phyloP scores from a whole-genome alignment of 768 basidiomycete genomes.

The Serendipita vermifera region DNA sequence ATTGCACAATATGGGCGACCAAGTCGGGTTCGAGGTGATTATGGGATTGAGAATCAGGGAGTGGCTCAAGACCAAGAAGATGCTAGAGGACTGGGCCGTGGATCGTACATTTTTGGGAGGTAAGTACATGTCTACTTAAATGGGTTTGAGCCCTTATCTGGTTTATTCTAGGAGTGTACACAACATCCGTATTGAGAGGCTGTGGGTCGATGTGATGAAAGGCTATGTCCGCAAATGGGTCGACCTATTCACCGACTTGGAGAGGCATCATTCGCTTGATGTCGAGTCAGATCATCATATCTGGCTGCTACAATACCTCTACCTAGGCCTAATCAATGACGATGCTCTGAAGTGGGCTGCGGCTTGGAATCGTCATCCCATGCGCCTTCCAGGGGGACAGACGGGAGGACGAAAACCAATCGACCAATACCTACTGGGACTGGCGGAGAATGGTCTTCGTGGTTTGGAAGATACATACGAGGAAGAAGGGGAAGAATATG shows the following conservation, averaged over 20 bases:
- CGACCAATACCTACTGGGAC: not conserved
- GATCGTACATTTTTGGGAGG: not conserved
- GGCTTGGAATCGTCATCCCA: conserved; percentile 12
- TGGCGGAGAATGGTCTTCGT: not conserved
- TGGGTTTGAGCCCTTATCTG: not conserved
- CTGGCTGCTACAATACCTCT: conserved; percentile 15
- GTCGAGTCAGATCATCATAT: conserved; percentile 1
- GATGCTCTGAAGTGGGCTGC: conserved; percentile 10
- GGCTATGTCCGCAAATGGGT: conserved; percentile 12
- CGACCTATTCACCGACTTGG: conserved; percentile 11
- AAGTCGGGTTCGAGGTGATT: conserved; percentile 25
- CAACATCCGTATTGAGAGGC: conserved; percentile 14
- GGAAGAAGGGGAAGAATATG: not conserved
- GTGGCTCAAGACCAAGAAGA: conserved; percentile 18
- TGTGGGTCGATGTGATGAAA: conserved; percentile 11
- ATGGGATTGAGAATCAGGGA: conserved; percentile 28
- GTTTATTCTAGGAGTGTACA: conserved; percentile 12
- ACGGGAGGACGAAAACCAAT: not conserved
- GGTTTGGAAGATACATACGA: not conserved
- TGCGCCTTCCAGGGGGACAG: not conserved
- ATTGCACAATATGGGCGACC: conserved; percentile 22
- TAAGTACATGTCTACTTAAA: not conserved
- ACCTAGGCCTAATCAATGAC: conserved; percentile 11
- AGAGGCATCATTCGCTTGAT: conserved; percentile 8
- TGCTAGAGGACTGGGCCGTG: not conserved